Conservation (phyloP, 371 early-diverging fungal genomes). For the Mucor lusitanicus region DNA sequence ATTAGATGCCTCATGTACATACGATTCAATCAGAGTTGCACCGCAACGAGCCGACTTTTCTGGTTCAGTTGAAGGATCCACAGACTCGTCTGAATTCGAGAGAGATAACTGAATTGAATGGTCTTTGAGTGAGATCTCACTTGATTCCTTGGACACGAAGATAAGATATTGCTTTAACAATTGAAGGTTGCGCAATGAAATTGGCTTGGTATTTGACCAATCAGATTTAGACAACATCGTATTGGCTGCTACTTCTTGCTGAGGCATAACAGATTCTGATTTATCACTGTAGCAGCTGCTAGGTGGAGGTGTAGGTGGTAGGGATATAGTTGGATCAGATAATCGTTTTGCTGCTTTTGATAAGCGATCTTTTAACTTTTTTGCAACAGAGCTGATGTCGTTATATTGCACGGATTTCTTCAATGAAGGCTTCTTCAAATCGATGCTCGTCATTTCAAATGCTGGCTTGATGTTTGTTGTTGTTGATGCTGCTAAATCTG, state of each 20-base stretch:
- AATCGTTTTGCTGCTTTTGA: slow-evolving; percentile 19
- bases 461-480: not conserved
- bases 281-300: not conserved
- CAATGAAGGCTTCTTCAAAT: slow-evolving; percentile 1
- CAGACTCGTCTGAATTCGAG: not conserved
- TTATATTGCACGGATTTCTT: not conserved
- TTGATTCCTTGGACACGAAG: slow-evolving; percentile 37
- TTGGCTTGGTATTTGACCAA: slow-evolving; percentile 18
- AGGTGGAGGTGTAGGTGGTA: slow-evolving; percentile 9
- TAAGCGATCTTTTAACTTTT: slow-evolving; percentile 26
- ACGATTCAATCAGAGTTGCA: slow-evolving; percentile 34
- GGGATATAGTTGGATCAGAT: slow-evolving; percentile 1
- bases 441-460: slow-evolving; percentile 9
- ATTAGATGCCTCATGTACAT: slow-evolving; percentile 22
- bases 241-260: not conserved
- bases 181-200: slow-evolving; percentile 26
- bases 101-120: not conserved
- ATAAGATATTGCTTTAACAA: slow-evolving; percentile 39
- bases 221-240: slow-evolving; percentile 20
- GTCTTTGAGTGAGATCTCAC: slow-evolving; percentile 9
- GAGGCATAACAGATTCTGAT: not conserved
- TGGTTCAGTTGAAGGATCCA: not conserved
- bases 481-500: not conserved
- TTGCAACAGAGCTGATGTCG: slow-evolving; percentile 23
- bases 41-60: slow-evolving; percentile 16